Conservation (phyloP, 306 rosid species). For the Lotus japonicus region DNA sequence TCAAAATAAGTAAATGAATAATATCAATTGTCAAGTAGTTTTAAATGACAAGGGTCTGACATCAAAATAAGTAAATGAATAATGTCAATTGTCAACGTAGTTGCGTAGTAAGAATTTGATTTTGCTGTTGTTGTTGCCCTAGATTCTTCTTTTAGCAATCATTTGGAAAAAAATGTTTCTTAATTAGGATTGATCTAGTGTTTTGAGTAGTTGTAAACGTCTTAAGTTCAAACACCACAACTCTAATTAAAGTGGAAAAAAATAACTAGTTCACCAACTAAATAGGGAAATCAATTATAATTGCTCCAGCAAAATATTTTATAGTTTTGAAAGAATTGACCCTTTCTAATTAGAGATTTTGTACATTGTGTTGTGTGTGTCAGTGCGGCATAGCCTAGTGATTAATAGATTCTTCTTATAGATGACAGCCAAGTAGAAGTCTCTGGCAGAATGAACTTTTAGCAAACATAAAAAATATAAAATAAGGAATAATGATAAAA, state of each 20-base stretch:
- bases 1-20: no score
- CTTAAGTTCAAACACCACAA: no score
- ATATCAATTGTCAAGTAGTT: no score
- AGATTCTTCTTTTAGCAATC: neutral
- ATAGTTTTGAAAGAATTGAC: neutral
- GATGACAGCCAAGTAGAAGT: conserved; percentile 1
- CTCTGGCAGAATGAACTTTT: neutral
- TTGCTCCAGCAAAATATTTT: neutral
- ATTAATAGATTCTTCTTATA: neutral
- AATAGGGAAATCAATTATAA: neutral
- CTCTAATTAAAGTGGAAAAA: no score
- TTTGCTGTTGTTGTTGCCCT: neutral
- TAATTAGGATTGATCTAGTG: no score
- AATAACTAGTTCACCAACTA: no score
- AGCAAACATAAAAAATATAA: neutral
- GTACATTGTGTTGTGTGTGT: neutral
- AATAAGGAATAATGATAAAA: neutral
- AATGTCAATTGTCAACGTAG: neutral
- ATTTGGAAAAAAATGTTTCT: neutral
- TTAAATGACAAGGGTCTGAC: no score
- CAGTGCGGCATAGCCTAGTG: neutral
- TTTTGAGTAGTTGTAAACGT: neutral
- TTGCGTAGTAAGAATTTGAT: neutral
- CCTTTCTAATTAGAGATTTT: neutral
- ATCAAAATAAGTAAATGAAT: neutral